phyloP scores from a whole-genome alignment of 2,329 filamentous ascomycete species.

The Beauveria sp. region DNA sequence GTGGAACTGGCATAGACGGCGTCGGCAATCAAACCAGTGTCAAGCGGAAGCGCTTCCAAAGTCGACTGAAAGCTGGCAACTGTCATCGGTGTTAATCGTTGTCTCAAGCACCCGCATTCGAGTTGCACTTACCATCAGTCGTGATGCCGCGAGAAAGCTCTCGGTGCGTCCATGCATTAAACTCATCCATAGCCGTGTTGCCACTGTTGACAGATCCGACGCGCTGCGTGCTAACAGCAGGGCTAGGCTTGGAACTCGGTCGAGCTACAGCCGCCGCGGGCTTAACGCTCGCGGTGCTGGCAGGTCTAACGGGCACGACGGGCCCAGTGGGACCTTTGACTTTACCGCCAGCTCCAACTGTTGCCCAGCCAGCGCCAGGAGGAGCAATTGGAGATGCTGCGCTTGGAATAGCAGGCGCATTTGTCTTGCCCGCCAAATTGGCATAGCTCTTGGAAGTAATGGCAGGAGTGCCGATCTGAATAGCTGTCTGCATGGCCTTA shows the following conservation, averaged over 20 bases:
- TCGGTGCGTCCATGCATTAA: conserved; percentile 83
- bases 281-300: conserved; percentile 32
- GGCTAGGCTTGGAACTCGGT: conserved; percentile 40
- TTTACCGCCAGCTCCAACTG: conserved; percentile 89
- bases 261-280: conserved; percentile 38
- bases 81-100: conserved; percentile 24
- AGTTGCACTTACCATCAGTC: conserved; percentile 40
- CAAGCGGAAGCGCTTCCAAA: conserved; percentile 67
- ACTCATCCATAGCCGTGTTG: conserved; percentile 70
- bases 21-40: conserved; percentile 78
- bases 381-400: conserved; percentile 29
- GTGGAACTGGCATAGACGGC: conserved; percentile 79
- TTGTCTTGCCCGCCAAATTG: conserved; percentile 74
- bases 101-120: neutral
- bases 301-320: conserved; percentile 41
- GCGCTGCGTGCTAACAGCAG: conserved; percentile 16
- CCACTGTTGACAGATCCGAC: conserved; percentile 27
- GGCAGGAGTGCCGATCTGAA: conserved; percentile 40
- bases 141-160: conserved; percentile 68
- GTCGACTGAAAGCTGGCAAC: conserved; percentile 75
- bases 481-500: conserved; percentile 48
- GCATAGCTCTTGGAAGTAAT: conserved; percentile 79
- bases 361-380: conserved; percentile 69
- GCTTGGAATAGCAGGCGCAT: conserved; percentile 28
- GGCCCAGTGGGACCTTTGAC: conserved; percentile 65